Evolutionary conservation across 352 stramenopile genomes (phyloP), one percentile per base, ranked within the genome.

Genomic region (Peronospora belbahrii): DNA sequence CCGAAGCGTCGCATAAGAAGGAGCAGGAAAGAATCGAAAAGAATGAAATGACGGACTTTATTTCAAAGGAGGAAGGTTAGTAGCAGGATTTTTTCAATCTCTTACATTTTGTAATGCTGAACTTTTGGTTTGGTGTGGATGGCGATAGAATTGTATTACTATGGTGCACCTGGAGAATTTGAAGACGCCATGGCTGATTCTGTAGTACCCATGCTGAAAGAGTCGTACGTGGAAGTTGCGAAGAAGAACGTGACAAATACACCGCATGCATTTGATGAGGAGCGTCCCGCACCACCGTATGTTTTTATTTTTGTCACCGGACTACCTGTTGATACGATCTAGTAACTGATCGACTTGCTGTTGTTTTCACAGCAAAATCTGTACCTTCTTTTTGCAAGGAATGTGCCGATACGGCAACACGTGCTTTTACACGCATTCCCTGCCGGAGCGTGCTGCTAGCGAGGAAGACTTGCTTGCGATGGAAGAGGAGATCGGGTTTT

Each of bases 341-440:
- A 28, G 9, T 27, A 2, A 20, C 44, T 53, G 13, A 48, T 18
- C 9, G 14, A 56, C 20, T 15, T 37, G 6, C 42, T 36, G 1
- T 13, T 51, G 20, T 23, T 64, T 27, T 24, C 23, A 23, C 35
- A 91, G 80, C 17, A 85, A 85, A 62, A 81, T 68, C 22, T 94
- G 83, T 44, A 86, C 73, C 46, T 94, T 85, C 54, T 90, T 83
- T 42, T 42, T 91, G 32, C 80, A 91, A 51, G 83, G 83, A 20
- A 33, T 69, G 42, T 94, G 83, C 25, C 64, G 72, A n/a, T 92
- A 88, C 44, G 83, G 83, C 18, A 58, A 89, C 24, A 70, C 63
- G 28, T 94, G 83, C 61, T 84, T 91, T 33, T 92, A 89, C 52
- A 64, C 81, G 40, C 83, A 94, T 56, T 62, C 70, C 30, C 62